Evolutionary conservation across 148 eudicot genomes (phyloP), one percentile per base, ranked within the genome.

Genomic region (Euryodendron excelsum): DNA sequence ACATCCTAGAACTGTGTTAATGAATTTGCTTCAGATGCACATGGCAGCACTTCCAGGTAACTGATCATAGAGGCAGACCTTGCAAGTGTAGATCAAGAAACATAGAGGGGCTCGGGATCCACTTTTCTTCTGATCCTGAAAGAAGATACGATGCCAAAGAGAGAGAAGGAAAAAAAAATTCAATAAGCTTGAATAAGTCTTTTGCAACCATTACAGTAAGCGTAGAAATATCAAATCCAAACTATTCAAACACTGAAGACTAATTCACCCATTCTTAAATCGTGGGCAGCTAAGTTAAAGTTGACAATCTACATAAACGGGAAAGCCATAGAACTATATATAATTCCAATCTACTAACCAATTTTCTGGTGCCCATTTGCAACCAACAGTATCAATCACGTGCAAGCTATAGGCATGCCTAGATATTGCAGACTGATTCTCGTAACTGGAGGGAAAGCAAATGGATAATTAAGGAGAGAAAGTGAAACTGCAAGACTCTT

Each of bases 371-470:
- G 93, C 90, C 97, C 98, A 96, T 81, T 87, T 91, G 88, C 99
- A 95, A 72, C 93, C 94, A 76, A 84, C 87, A 44, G 98, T 92
- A 80, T 95, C 98, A 66, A 93, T 90, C 78, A 85, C 88, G 77
- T 95, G 99, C 80, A 90, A 85, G 86, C 97, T 95, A 84, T 95
- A 95, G 50, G 99, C 99, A 85, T 95, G 99, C 88, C 99, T 86
- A 53, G 99, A 95, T 74, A 80, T 89, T 58, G 93, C 77, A 18
- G 98, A 96, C 80, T 88, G 89, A 80, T 96, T 96, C 91, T 93
- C 99, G 80, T 89, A 96, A 83, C 99, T 93, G 85, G 25, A 69
- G n/a, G 45, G 31, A 56, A 74, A 64, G 14, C 75, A 31, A 34
- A 77, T 27, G 70, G 44, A 77, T 82, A 13, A 63, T 0, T 56